A percentile compares a stretch with the other conserved stretches of the same genome.
Conservation (phyloP, 129 eudicot genomes). For the Tagetes patula region DNA sequence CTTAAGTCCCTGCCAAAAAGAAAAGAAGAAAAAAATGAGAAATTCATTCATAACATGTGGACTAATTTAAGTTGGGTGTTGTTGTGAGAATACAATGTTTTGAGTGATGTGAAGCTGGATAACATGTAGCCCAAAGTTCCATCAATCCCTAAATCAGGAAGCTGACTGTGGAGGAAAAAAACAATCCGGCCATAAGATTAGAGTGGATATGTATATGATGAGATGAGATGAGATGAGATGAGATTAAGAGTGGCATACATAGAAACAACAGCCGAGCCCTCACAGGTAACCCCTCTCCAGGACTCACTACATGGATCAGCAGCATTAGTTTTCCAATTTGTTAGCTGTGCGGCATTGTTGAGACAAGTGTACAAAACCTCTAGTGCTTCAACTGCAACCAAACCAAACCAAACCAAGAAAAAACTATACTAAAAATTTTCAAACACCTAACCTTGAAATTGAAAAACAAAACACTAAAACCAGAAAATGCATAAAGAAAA, state of each 20-base stretch:
- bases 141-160: slow-evolving; percentile 71
- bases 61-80: background rate
- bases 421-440: too few species aligned
- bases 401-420: background rate
- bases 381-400: slow-evolving; percentile 71
- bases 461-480: background rate
- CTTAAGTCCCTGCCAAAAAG: slow-evolving; percentile 69
- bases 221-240: too few species aligned
- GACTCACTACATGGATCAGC: slow-evolving; percentile 98
- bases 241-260: slow-evolving; percentile 32
- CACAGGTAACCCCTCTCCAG: slow-evolving; percentile 85
- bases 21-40: slow-evolving; percentile 3
- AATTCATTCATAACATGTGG: background rate
- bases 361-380: slow-evolving; percentile 72
- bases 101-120: slow-evolving; percentile 55
- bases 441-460: background rate
- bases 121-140: slow-evolving; percentile 93
- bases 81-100: slow-evolving; percentile 58
- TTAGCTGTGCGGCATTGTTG: slow-evolving; percentile 71
- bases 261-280: slow-evolving; percentile 79
- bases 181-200: too few species aligned
- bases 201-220: too few species aligned
- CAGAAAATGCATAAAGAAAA: too few species aligned
- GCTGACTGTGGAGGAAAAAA: slow-evolving; percentile 59
- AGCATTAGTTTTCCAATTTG: slow-evolving; percentile 73